Percentiles rank a stretch among this genome's conserved stretches.
Conservation (phyloP, 2,329 filamentous ascomycete species). For the Pseudomassariella vexata region DNA sequence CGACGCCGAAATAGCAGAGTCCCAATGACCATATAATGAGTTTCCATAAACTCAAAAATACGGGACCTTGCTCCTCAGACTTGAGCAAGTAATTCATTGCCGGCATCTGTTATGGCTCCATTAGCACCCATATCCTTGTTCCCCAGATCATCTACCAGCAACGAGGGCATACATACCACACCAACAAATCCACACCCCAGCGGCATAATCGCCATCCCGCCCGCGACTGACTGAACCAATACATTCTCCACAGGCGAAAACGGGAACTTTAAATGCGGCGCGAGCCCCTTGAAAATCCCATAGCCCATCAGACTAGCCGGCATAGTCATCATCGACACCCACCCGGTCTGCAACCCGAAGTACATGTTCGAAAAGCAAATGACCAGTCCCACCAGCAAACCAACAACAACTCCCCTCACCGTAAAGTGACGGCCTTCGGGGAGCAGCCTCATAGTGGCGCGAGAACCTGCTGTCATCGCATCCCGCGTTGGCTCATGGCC, state of each 20-base stretch:
- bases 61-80: conserved; percentile 70
- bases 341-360: conserved; percentile 85
- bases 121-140: conserved; percentile 4
- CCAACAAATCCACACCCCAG: conserved; percentile 93
- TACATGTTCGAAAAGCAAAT: conserved; percentile 98
- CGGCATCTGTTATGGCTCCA: conserved; percentile 51
- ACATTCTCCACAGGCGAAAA: conserved; percentile 97
- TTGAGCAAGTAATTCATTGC: conserved; percentile 83
- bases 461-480: conserved; percentile 8
- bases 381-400: conserved; percentile 76
- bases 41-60: conserved; percentile 67
- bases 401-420: conserved; percentile 69
- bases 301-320: conserved; percentile 91
- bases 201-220: conserved; percentile 94
- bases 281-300: conserved; percentile 79
- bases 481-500: conserved; percentile 4
- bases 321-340: conserved; percentile 86
- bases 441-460: conserved; percentile 17
- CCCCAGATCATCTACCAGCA: background rate
- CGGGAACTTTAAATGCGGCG: conserved; percentile 66
- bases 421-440: conserved; percentile 69
- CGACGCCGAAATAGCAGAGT: conserved; percentile 91
- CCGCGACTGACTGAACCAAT: conserved; percentile 90
- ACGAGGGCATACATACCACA: conserved; percentile 44
- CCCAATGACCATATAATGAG: conserved; percentile 87